A percentile compares a stretch with the other conserved stretches of the same genome.
These are phyloP conservation scores for Didymella sp. DNA, from an alignment of 2,329 filamentous ascomycete genomes.

Conservation along the genomic window DNA sequence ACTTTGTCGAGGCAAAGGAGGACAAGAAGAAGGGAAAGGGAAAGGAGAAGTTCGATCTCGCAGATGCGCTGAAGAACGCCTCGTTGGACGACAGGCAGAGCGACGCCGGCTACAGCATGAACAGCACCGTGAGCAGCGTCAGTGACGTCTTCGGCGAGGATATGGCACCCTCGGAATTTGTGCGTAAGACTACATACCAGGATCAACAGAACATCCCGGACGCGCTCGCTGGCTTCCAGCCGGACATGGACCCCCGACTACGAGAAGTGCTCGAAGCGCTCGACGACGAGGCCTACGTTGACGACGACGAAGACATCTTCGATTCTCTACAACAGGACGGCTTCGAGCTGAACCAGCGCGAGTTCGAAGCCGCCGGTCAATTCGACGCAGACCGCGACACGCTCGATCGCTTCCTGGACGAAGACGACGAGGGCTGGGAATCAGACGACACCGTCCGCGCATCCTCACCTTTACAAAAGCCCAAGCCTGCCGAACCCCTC, in stretches of 20 bases:
- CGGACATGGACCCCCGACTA: constrained; percentile 94
- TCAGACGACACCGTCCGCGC: constrained; percentile 88
- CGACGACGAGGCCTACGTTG: constrained; percentile 94
- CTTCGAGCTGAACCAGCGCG: constrained; percentile 76
- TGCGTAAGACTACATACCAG: constrained; percentile 81
- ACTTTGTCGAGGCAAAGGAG: constrained; percentile 79
- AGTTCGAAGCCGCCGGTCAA: constrained; percentile 72
- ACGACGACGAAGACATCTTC: constrained; percentile 84
- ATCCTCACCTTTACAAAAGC: constrained; percentile 49
- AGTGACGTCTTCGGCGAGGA: constrained; percentile 72
- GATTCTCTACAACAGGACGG: constrained; percentile 72
- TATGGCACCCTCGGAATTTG: constrained; percentile 79
- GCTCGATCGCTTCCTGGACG: constrained; percentile 57
- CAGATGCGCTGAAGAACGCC: constrained; percentile 75
- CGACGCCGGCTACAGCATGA: constrained; percentile 53
- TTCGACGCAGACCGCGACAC: constrained; percentile 38
- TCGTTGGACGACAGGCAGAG: constrained; percentile 52
- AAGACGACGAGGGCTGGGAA: constrained; percentile 86
- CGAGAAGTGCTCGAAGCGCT: constrained; percentile 91
- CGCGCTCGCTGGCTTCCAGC: constrained; percentile 89
- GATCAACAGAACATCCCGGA: constrained; percentile 93
- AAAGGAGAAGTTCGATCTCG: constrained; percentile 73
- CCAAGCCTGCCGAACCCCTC: constrained; percentile 53
- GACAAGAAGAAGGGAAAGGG: constrained; percentile 77
- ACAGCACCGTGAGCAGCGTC: constrained; percentile 51